Base-by-base conservation (phyloP, 805 yeast genomes). In the Metschnikowia gelsemii region DNA sequence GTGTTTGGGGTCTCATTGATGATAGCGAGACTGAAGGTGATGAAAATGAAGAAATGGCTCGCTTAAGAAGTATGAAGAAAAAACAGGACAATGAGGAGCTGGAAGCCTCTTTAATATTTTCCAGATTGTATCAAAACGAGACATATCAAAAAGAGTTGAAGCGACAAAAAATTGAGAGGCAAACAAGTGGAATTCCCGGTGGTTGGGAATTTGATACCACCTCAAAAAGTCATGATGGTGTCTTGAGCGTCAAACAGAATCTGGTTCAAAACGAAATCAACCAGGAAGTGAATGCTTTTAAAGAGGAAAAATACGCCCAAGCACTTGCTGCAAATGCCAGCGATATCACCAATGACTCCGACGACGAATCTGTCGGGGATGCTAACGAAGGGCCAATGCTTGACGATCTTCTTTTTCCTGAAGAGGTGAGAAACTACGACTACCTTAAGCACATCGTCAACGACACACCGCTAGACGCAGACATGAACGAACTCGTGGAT, bases 1-100 rank as follows among this genome's bases (percentile, higher is more conserved):
- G 96, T 66, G 78, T 86, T 5, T 93, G 97, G 96, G 98, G 98
- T 5, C 64, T 93, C 27, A 73, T 83, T 13, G 85, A 81, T 49
- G 55, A 50, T 19, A 47, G 53, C 23, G 87, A 82, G 19, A 80
- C 74, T 17, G 79, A 73, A 29, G 81, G 69, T 11, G 50, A 48
- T 13, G 55, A 51, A 28, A 30, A 40, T 9, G 45, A 50, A 7
- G 50, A 52, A 8, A 26, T 29, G 24, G 40, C 42, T 13, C 76
- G 75, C 27, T 71, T 78, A 31, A 34, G 54, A 26, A 57, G 43
- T 11, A 40, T 64, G 40, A 63, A 66, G 39, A 55, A 65, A 38
- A 51, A 58, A 38, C 72, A 67, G 42, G 70, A 66, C 34, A 50
- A 35, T 8, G 41, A 51, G 30, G 88, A 80, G 49, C 72, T 68